phyloP scores from a whole-genome alignment of 1,139 yeast genomes.

The Blastobotrys elegans region DNA sequence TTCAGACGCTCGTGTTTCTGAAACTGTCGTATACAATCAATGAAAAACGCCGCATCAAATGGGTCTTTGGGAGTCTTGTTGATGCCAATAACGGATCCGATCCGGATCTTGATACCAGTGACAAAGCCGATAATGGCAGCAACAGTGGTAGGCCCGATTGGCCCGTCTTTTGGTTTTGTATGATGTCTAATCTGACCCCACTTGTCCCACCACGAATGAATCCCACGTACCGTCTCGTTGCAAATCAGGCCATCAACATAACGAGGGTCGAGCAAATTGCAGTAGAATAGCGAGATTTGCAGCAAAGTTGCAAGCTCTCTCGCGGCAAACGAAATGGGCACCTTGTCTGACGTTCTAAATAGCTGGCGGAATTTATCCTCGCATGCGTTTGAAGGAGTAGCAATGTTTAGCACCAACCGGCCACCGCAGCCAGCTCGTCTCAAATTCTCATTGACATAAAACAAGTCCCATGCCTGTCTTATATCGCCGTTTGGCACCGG shows the following conservation, averaged over 20 bases:
- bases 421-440: slow-evolving; percentile 81
- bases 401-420: slow-evolving; percentile 65
- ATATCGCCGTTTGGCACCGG: slow-evolving; percentile 60
- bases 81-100: slow-evolving; percentile 56
- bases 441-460: slow-evolving; percentile 70
- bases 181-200: slow-evolving; percentile 62
- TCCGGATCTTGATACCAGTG: slow-evolving; percentile 58
- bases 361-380: slow-evolving; percentile 79
- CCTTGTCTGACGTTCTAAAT: slow-evolving; percentile 51
- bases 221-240: slow-evolving; percentile 66
- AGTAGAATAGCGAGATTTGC: slow-evolving; percentile 74
- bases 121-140: slow-evolving; percentile 64
- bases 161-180: slow-evolving; percentile 48
- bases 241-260: slow-evolving; percentile 85
- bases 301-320: slow-evolving; percentile 67
- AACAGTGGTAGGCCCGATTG: slow-evolving; percentile 61
- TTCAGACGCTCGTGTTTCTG: slow-evolving; percentile 64
- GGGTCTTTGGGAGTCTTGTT: slow-evolving; percentile 86
- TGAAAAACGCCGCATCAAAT: slow-evolving; percentile 65
- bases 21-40: slow-evolving; percentile 55
- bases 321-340: slow-evolving; percentile 62
- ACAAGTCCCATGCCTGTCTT: slow-evolving; percentile 43
- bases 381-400: slow-evolving; percentile 68
- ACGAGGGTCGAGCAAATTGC: slow-evolving; percentile 61
- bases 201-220: slow-evolving; percentile 75